Conservation (phyloP, 257 asterid genomes). For the Euphrasia confusa region DNA sequence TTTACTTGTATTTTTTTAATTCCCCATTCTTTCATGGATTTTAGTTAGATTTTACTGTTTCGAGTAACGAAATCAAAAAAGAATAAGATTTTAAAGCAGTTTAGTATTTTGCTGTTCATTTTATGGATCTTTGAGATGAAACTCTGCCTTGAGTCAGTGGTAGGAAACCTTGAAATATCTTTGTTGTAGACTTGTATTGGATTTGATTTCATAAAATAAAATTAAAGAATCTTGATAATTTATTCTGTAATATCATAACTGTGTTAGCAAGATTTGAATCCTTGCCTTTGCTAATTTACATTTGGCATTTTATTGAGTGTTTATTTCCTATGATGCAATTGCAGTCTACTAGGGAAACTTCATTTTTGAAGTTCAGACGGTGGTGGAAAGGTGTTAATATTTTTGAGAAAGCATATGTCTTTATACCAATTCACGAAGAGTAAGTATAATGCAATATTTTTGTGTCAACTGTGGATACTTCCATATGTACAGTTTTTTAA, state of each 20-base stretch:
- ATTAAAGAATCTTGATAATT: not conserved
- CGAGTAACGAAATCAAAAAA: not conserved
- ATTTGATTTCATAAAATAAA: not conserved
- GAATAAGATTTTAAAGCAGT: too few species aligned
- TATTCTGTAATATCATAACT: conserved; percentile 14
- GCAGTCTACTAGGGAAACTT: conserved; percentile 53
- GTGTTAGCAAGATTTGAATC: conserved; percentile 23
- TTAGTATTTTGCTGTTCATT: too few species aligned
- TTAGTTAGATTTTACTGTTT: not conserved
- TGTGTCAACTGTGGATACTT: not conserved
- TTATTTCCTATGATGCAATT: conserved; percentile 39
- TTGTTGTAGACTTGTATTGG: conserved; percentile 8
- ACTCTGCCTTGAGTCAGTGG: conserved; percentile 11
- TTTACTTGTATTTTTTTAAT: too few species aligned
- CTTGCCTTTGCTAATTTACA: conserved; percentile 15
- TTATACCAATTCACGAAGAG: conserved; percentile 84
- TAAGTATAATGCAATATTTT: conserved; percentile 34
- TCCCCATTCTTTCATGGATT: too few species aligned
- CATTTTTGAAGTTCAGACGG: conserved; percentile 77
- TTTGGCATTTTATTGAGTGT: conserved; percentile 7
- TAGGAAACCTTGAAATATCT: conserved; percentile 7
- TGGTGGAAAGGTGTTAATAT: conserved; percentile 97
- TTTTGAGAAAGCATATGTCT: conserved; percentile 82
- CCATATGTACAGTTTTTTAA: conserved; percentile 1
- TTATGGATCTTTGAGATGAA: conserved; percentile 12